Base-by-base conservation (phyloP, 2,329 filamentous ascomycete genomes). In the Penicillium glabrum region DNA sequence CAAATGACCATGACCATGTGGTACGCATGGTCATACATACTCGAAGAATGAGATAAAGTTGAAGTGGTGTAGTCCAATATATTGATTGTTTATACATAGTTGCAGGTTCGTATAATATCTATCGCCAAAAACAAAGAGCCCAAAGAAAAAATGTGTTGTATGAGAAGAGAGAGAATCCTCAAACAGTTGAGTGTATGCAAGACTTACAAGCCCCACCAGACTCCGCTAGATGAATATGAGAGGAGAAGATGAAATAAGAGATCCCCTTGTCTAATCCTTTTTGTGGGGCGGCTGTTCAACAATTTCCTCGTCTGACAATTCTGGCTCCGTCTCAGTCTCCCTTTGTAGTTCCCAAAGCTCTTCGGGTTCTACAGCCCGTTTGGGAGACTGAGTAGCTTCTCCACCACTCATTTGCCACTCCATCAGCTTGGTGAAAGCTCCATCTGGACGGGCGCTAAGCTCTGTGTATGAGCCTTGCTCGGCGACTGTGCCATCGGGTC, bases 401-500 rank as follows among this genome's bases (percentile, higher is more conserved):
- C 89, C 89, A 13, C 93, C 93, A 67, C 84, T 95, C 86, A 98
- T 90, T 77, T 99, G 95, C 93, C 93, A 98, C 76, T 98, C 93
- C 95, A 99, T 99, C 52, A 99, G 81, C 77, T 89, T 95, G 67
- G 88, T 93, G 71, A 99, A 99, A 2, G 93, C 91, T 51, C 93
- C 96, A 10, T 89, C 80, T 16, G 84, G 83, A 58, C 91, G 86
- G 5, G 83, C 80, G 51, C 88, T 89, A 23, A 99, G 83, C 61
- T 91, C 84, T 24, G 82, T 78, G 72, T 96, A 99, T 56, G 88
- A 89, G 55, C 95, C 95, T 61, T 90, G 89, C 74, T 99, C 93
- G 3, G 93, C 95, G 3, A 99, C 93, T 57, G 84, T 88, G 61
- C 95, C 96, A 68, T 97, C 89, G 55, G 83, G 86, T 58, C 89